Evolutionary conservation across 2,329 filamentous ascomycete species (phyloP).

Genomic region (Trichoderma hamatum): DNA sequence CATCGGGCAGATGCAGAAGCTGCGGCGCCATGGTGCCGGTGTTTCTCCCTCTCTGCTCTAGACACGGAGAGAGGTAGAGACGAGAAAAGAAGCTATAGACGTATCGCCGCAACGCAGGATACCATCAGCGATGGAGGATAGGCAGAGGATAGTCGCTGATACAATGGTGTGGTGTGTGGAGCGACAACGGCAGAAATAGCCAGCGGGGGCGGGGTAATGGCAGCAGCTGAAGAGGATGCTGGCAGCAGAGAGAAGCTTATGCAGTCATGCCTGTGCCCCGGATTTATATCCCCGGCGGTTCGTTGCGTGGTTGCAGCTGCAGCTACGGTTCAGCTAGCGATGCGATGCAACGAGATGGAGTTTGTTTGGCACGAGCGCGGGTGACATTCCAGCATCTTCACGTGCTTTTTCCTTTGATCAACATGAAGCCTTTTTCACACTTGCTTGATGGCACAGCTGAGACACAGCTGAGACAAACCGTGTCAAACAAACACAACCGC

Average conservation of each 20-base stretch:
- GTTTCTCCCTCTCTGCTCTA: background rate
- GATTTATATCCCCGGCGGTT: background rate
- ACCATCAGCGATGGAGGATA: background rate
- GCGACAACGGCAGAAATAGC: background rate
- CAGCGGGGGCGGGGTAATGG: slow-evolving; percentile 19
- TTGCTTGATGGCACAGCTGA: background rate
- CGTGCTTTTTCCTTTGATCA: background rate
- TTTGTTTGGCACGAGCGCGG: background rate
- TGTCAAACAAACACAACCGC: background rate
- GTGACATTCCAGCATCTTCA: background rate
- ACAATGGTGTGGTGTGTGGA: background rate
- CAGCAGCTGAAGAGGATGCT: background rate
- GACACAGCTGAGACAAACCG: background rate
- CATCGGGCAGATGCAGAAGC: slow-evolving; percentile 78
- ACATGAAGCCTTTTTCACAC: background rate
- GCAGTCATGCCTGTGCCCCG: background rate
- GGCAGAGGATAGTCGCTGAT: too few relatives aligned
- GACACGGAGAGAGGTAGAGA: too few relatives aligned
- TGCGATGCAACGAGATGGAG: background rate
- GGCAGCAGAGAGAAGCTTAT: background rate
- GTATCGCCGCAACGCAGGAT: background rate
- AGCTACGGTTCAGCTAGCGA: background rate
- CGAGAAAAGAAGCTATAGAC: too few relatives aligned
- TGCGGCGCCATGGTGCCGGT: slow-evolving; percentile 42
- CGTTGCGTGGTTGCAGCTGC: background rate